Percentiles rank a stretch among this genome's conserved stretches.
These are phyloP conservation scores for Secale cereale DNA, from an alignment of 176 grass and related monocot genomes.

Conservation along the genomic window DNA sequence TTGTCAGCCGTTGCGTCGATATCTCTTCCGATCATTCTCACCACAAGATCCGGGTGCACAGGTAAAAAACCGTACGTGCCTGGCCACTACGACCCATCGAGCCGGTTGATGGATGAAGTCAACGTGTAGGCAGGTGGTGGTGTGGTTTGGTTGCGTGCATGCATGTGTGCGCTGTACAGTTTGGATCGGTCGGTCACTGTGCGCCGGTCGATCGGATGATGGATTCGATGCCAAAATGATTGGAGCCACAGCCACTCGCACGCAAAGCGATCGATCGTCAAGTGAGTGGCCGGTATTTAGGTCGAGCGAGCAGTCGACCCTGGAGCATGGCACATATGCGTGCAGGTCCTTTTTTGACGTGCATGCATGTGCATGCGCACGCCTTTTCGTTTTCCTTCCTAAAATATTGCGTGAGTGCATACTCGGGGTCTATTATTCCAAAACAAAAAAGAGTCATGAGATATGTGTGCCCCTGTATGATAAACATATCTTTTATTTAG, in stretches of 20 bases:
- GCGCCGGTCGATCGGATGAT: not conserved
- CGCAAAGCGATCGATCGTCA: not conserved
- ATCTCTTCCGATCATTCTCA: not conserved
- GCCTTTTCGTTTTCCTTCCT: not conserved
- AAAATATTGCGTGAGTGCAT: not conserved
- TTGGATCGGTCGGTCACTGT: not conserved
- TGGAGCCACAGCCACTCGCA: not conserved
- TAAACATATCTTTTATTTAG: too few species aligned
- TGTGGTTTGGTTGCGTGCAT: not conserved
- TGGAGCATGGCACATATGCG: not conserved
- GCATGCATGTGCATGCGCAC: not conserved
- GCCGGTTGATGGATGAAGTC: not conserved
- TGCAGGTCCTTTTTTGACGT: not conserved
- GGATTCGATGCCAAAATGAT: not conserved
- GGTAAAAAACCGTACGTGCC: not conserved
- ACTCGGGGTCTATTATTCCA: not conserved
- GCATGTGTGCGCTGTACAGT: not conserved
- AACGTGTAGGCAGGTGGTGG: too few species aligned
- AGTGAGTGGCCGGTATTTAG: not conserved
- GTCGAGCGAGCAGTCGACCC: not conserved
- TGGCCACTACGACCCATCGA: not conserved
- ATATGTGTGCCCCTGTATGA: not conserved
- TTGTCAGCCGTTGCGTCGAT: not conserved
- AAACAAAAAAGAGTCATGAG: not conserved
- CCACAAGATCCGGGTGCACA: not conserved